A percentile compares a stretch with the other conserved stretches of the same genome.
These are phyloP conservation scores for Zea mays DNA, from an alignment of 176 grass and related monocot genomes.

Conservation along the genomic window Zm-B73-REFERENCE-NAM-5.0 NC_050097.1:2926501-2927000, in stretches of 20 bases:
- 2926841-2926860: conserved; percentile 70
- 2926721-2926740: no score
- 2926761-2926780: conserved; percentile 53
- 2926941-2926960: background rate
- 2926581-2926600: background rate
- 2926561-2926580: background rate
- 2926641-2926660: background rate
- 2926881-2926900: background rate
- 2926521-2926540: background rate
- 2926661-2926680: background rate
- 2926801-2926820: conserved; percentile 93
- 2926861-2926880: fast-evolving
- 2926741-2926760: background rate
- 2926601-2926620: background rate
- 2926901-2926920: background rate
- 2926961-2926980: background rate
- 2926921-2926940: background rate
- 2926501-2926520: no score
- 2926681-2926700: background rate
- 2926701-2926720: background rate
- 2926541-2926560: background rate
- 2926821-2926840: conserved; percentile 72
- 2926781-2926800: conserved; percentile 76
- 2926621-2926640: background rate
- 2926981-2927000: conserved; percentile 65